These are phyloP conservation scores for Penicillium dipodomyicola DNA, from an alignment of 495 filamentous ascomycete genomes.

Conservation along the genomic window DNA sequence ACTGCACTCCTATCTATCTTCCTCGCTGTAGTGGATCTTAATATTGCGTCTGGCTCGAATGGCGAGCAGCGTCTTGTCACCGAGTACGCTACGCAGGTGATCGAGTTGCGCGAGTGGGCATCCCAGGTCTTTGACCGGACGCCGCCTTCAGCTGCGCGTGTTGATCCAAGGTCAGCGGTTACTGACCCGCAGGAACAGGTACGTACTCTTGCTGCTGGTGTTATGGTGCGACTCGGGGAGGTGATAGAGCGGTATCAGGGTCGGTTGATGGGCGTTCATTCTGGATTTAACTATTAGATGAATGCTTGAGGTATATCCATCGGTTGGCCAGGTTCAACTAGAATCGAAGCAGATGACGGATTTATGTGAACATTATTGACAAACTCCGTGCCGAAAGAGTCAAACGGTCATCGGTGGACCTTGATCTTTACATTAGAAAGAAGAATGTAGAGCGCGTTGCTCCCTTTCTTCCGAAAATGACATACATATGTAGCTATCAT, in stretches of 20 bases:
- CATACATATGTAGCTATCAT: slow-evolving; percentile 20
- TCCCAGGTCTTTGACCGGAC: slow-evolving; percentile 62
- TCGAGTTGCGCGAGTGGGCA: slow-evolving; percentile 44
- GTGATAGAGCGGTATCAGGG: slow-evolving; percentile 78
- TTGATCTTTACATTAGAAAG: background rate
- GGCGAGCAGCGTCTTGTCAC: slow-evolving; percentile 67
- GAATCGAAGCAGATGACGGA: background rate
- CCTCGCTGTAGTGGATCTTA: slow-evolving; percentile 80
- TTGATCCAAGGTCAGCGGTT: slow-evolving; percentile 42
- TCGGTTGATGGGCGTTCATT: slow-evolving; percentile 51
- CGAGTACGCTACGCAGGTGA: slow-evolving; percentile 40
- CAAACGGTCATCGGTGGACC: background rate
- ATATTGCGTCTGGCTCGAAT: slow-evolving; percentile 53
- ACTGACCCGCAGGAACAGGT: slow-evolving; percentile 39
- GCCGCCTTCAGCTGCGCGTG: slow-evolving; percentile 23
- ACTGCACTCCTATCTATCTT: slow-evolving; percentile 76
- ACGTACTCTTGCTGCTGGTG: slow-evolving; percentile 68
- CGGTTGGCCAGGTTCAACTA: background rate
- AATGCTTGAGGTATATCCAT: background rate
- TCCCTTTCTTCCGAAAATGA: slow-evolving; percentile 22
- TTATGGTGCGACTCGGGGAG: slow-evolving; percentile 75
- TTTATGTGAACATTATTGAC: background rate
- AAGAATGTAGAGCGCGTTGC: background rate
- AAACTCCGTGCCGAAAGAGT: background rate
- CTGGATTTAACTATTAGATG: slow-evolving; percentile 44